Conservation (phyloP, 306 rosid genomes). For the Canavalia ensiformis region DNA sequence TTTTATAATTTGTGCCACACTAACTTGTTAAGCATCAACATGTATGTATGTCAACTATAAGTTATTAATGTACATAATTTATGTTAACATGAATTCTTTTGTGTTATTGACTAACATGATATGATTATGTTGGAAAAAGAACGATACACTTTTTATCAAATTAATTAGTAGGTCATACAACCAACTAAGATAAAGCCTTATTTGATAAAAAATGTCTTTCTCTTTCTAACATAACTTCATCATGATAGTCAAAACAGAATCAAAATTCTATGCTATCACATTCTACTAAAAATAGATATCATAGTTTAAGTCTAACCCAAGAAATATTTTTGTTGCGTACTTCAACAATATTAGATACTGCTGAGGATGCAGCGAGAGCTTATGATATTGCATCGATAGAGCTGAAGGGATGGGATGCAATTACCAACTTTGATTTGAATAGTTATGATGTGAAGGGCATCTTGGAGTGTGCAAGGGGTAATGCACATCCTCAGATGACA, state of each 20-base stretch:
- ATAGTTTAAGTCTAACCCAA: background rate
- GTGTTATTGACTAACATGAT: no score
- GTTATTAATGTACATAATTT: background rate
- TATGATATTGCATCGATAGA: constrained; percentile 10
- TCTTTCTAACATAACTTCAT: no score
- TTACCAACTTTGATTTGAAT: constrained; percentile 25
- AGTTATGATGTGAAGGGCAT: background rate
- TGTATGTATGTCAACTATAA: background rate
- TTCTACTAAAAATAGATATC: background rate
- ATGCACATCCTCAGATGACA: background rate
- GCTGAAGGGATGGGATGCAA: constrained; percentile 28
- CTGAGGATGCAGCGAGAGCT: constrained; percentile 42
- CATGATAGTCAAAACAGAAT: no score
- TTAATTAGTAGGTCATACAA: no score
- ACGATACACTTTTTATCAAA: no score
- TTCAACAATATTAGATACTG: constrained; percentile 9
- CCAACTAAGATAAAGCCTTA: no score
- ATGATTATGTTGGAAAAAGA: no score
- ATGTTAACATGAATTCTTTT: background rate
- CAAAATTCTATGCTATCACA: no score
- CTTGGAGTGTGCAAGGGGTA: background rate
- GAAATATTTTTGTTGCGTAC: background rate
- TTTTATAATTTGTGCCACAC: background rate
- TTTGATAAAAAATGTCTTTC: no score
- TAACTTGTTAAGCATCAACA: background rate